Conservation (phyloP, 768 basidiomycete species). For the Mycena kentingensis region DNA sequence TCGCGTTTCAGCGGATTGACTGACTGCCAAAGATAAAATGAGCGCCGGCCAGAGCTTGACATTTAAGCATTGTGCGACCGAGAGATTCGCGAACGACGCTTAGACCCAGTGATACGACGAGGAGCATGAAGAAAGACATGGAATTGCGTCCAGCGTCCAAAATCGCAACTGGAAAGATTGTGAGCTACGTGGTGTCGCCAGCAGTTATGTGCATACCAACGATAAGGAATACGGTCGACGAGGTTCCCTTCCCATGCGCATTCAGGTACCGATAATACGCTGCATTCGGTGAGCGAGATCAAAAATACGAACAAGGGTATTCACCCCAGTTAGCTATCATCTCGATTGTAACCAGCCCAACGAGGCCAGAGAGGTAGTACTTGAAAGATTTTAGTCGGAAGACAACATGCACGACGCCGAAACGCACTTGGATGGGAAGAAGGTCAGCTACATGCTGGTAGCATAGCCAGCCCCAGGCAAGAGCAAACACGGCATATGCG, state of each 20-base stretch:
- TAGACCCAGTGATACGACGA: slow-evolving; percentile 85
- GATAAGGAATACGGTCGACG: slow-evolving; percentile 88
- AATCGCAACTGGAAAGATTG: slow-evolving; percentile 70
- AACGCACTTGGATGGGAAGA: slow-evolving; percentile 81
- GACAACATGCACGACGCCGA: neutral
- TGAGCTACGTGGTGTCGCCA: neutral
- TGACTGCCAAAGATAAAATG: slow-evolving; percentile 95
- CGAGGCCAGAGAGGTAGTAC: slow-evolving; percentile 90
- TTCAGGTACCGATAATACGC: slow-evolving; percentile 96
- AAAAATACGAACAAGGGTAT: slow-evolving; percentile 22
- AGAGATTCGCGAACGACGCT: slow-evolving; percentile 90
- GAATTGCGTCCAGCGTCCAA: slow-evolving; percentile 94
- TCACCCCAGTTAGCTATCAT: slow-evolving; percentile 91
- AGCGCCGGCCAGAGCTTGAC: slow-evolving; percentile 75
- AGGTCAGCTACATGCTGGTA: slow-evolving; percentile 80
- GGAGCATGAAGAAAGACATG: slow-evolving; percentile 91
- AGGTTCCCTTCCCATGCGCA: slow-evolving; percentile 70
- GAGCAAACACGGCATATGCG: slow-evolving; percentile 69
- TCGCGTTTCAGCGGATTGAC: slow-evolving; percentile 29
- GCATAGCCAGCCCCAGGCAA: slow-evolving; percentile 82
- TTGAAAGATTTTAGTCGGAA: slow-evolving; percentile 31
- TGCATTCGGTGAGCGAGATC: slow-evolving; percentile 29
- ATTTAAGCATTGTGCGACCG: slow-evolving; percentile 80
- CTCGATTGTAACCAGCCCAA: slow-evolving; percentile 86
- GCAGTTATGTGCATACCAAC: slow-evolving; percentile 59